phyloP scores from a whole-genome alignment of 2,329 filamentous ascomycete genomes.

The Sporothrix brasiliensis region DNA sequence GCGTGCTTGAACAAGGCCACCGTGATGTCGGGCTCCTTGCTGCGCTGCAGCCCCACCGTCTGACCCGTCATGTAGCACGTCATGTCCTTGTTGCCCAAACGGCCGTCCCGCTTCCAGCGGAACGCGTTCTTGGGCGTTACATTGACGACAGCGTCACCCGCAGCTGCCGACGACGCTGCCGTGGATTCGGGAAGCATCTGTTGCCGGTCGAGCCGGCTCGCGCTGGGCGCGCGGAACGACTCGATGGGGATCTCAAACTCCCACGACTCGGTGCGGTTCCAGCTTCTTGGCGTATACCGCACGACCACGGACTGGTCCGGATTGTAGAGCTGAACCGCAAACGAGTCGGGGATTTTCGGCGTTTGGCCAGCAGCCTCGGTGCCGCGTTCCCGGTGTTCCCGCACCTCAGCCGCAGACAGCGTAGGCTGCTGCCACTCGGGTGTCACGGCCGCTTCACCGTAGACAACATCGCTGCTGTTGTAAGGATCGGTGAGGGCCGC shows the following conservation, averaged over 20 bases:
- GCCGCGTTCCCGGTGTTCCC: slow-evolving; percentile 50
- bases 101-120: slow-evolving; percentile 85
- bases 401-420: slow-evolving; percentile 78
- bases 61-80: slow-evolving; percentile 85
- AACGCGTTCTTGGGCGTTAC: slow-evolving; percentile 76
- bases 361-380: slow-evolving; percentile 61
- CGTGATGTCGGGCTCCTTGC: slow-evolving; percentile 91
- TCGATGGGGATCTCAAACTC: slow-evolving; percentile 90
- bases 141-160: slow-evolving; percentile 38
- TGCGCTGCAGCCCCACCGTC: slow-evolving; percentile 72
- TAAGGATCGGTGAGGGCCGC: slow-evolving; percentile 82
- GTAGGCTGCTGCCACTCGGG: slow-evolving; percentile 85
- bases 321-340: slow-evolving; percentile 89
- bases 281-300: slow-evolving; percentile 71
- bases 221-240: slow-evolving; percentile 78
- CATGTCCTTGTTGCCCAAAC: slow-evolving; percentile 76
- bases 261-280: slow-evolving; percentile 80
- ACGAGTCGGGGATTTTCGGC: slow-evolving; percentile 74
- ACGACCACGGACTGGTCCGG: slow-evolving; percentile 81
- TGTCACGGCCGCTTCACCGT: slow-evolving; percentile 79
- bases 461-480: slow-evolving; percentile 73
- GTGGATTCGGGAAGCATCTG: slow-evolving; percentile 44
- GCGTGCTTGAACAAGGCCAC: slow-evolving; percentile 81
- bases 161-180: slow-evolving; percentile 43
- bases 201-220: slow-evolving; percentile 75